Evolutionary conservation across 2,329 filamentous ascomycete genomes (phyloP), one percentile per base, ranked within the genome.

Genomic region (Aspergillus terreus): DNA sequence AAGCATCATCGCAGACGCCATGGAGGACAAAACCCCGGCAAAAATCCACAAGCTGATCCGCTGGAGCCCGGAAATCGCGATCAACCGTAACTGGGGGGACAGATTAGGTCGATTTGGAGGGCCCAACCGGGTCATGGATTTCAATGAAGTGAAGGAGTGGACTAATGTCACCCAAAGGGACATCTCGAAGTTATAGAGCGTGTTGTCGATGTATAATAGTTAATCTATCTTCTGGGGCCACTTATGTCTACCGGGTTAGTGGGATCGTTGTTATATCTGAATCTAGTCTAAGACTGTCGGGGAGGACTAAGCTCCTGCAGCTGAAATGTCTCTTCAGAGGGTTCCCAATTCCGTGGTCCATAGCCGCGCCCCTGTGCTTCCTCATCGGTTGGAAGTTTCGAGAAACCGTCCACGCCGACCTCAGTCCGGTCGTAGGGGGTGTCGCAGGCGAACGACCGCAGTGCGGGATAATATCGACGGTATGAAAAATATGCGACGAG

Each of bases 401-500:
- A 53, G 49, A 71, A 71, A 2, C 64, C 66, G 25, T 69, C 63
- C 4, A 53, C 44, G 7, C 44, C 51, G 25, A 49, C 40, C 10
- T 66, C 64, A 12, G 58, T 51, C 42, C 63, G 65, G 6, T 71
- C 66, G 58, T 80, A 81, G 12, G 82, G 79, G 17, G 72, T 72
- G 35, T 78, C 76, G 58, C 82, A 84, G n/a, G 66, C 64, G 12
- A 60, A 58, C n/a, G 73, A 76, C 42, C 75, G 67, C 49, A 85
- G 61, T 4, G 75, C 67, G 0, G 82, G 82, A 61, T 80, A 86
- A 61, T 85, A 85, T 46, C 82, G 71, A 49, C 82, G 71, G 63
- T 84, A 86, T 6, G 79, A 81, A 54, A 82, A 79, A 63, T 77
- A 81, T 12, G 82, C 77, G 3, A 85, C 71, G 1, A 70, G 50